These are phyloP conservation scores for Chaetomium fimeti DNA, from an alignment of 495 filamentous ascomycete genomes.

Conservation along the genomic window DNA sequence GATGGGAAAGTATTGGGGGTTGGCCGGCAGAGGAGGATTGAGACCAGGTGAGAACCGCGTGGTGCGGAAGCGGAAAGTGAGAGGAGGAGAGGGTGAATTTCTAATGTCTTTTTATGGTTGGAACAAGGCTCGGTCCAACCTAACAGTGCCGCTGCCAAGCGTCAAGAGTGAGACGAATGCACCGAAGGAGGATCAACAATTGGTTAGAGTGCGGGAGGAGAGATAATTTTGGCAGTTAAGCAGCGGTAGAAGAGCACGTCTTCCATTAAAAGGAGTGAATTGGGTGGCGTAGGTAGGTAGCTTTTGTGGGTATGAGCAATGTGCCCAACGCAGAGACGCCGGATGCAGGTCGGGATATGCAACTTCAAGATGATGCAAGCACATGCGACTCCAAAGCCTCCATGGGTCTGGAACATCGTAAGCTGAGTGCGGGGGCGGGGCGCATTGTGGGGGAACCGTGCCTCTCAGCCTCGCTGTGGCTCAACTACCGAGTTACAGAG, in stretches of 20 bases:
- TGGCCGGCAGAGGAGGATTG: not conserved
- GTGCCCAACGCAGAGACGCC: not conserved
- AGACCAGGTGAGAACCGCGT: not conserved
- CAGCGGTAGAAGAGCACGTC: not conserved
- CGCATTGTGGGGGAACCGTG: not conserved
- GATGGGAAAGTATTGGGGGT: constrained; percentile 4
- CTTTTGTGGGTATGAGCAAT: not conserved
- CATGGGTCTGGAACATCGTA: not conserved
- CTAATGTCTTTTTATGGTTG: constrained; percentile 11
- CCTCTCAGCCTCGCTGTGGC: not conserved
- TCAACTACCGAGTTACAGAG: too few relatives aligned
- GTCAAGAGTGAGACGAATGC: not conserved
- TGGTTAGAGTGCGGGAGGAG: not conserved
- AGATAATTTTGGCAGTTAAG: not conserved
- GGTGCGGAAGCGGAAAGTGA: not conserved
- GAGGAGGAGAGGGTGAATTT: not conserved
- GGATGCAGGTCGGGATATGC: not conserved
- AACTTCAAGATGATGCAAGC: not conserved
- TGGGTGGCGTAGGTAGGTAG: not conserved
- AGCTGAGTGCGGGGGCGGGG: constrained; percentile 7
- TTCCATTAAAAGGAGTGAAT: not conserved
- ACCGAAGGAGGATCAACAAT: not conserved
- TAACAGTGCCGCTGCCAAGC: constrained; percentile 12
- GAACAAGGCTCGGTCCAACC: constrained; percentile 4
- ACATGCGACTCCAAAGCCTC: not conserved